These are phyloP conservation scores for Tillandsia fasciculata DNA, from an alignment of 176 grass and related monocot species.

Conservation along the genomic window DNA sequence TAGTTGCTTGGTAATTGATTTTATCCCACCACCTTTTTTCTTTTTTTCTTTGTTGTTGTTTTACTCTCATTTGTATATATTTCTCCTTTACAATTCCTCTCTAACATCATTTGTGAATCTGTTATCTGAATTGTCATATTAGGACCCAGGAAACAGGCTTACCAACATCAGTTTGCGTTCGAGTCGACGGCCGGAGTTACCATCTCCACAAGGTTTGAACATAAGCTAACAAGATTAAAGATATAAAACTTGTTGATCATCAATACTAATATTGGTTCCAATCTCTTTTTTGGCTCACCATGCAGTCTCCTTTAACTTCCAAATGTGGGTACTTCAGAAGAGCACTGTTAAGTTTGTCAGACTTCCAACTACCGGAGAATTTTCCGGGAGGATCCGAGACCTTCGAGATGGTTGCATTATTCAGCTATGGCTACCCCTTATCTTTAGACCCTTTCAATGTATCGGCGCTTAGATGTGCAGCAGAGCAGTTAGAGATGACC, in stretches of 20 bases:
- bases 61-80: no score
- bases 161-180: slow-evolving; percentile 42
- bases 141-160: slow-evolving; percentile 59
- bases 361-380: slow-evolving; percentile 37
- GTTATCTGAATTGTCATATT: not conserved
- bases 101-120: no score
- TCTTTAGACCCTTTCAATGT: slow-evolving; percentile 81
- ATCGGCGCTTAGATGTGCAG: slow-evolving; percentile 60
- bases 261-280: not conserved
- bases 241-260: not conserved
- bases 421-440: slow-evolving; percentile 57
- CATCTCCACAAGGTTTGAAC: slow-evolving; percentile 58
- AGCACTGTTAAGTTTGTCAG: slow-evolving; percentile 20
- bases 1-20: slow-evolving; percentile 49
- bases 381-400: slow-evolving; percentile 56
- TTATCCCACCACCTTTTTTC: not conserved
- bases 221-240: not conserved
- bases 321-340: slow-evolving; percentile 57
- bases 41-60: no score
- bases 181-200: slow-evolving; percentile 40
- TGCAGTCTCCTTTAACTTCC: slow-evolving; percentile 46
- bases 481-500: slow-evolving; percentile 49
- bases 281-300: not conserved
- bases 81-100: no score
- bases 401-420: slow-evolving; percentile 73